These are phyloP conservation scores for Ophiostoma perfectum DNA, from an alignment of 2,329 filamentous ascomycete species.

Conservation along the genomic window DNA sequence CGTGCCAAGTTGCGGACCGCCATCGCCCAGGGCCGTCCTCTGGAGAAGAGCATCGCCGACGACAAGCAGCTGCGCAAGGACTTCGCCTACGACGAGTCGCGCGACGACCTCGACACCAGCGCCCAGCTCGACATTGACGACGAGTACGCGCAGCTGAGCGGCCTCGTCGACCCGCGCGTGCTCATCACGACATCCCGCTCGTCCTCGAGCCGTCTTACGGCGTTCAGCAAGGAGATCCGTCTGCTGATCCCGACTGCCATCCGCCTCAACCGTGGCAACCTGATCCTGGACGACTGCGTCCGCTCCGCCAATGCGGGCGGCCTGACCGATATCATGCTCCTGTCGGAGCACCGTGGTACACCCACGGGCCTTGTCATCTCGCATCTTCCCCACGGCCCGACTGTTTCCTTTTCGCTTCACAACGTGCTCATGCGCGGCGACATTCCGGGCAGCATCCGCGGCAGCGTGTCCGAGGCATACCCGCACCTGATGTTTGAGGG, in stretches of 20 bases:
- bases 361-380: constrained; percentile 76
- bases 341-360: constrained; percentile 89
- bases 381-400: constrained; percentile 84
- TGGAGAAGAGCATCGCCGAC: constrained; percentile 76
- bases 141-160: constrained; percentile 87
- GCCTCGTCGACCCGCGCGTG: constrained; percentile 71
- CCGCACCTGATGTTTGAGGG: constrained; percentile 95
- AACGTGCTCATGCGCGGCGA: constrained; percentile 91
- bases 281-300: constrained; percentile 80
- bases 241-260: constrained; percentile 79
- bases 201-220: constrained; percentile 75
- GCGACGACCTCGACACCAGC: constrained; percentile 59
- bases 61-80: constrained; percentile 80
- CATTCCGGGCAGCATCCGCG: constrained; percentile 79
- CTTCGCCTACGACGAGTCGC: constrained; percentile 88
- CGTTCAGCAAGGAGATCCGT: constrained; percentile 78
- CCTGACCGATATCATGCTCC: constrained; percentile 75
- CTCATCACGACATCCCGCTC: constrained; percentile 88
- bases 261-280: constrained; percentile 83
- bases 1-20: constrained; percentile 80
- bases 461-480: constrained; percentile 87
- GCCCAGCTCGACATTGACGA: constrained; percentile 74
- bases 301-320: constrained; percentile 73
- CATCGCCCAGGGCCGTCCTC: constrained; percentile 79
- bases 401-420: constrained; percentile 73